These are phyloP conservation scores for Periconia sp. DNA, from an alignment of 2,329 filamentous ascomycete genomes.

Conservation along the genomic window DNA sequence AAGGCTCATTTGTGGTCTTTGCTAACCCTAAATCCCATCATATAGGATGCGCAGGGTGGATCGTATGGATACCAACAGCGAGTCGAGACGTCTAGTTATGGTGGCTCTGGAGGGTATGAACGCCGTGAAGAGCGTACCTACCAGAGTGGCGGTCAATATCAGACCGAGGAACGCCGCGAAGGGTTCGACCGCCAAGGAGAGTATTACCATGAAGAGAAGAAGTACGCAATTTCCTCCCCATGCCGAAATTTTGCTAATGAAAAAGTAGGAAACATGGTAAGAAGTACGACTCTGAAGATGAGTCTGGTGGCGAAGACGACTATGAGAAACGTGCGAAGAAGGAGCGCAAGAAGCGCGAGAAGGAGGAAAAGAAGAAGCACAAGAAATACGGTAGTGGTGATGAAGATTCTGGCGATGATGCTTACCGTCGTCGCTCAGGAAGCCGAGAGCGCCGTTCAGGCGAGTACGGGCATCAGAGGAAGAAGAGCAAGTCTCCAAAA, in stretches of 20 bases:
- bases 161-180: conserved; percentile 43
- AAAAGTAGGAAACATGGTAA: conserved; percentile 39
- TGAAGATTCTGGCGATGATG: conserved; percentile 36
- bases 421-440: conserved; percentile 29
- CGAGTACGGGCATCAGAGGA: too few relatives aligned
- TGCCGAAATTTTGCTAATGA: conserved; percentile 25
- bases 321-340: conserved; percentile 40
- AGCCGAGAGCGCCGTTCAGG: too few relatives aligned
- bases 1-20: too few relatives aligned
- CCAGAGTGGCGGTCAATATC: conserved; percentile 51
- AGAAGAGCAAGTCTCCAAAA: conserved; percentile 29
- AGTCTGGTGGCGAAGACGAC: conserved; percentile 33
- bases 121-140: conserved; percentile 63
- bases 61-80: conserved; percentile 65
- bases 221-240: conserved; percentile 30
- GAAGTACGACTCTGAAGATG: conserved; percentile 33
- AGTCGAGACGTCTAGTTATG: conserved; percentile 59
- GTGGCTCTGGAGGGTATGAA: conserved; percentile 62
- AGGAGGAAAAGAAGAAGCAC: conserved; percentile 49
- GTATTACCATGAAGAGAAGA: conserved; percentile 50
- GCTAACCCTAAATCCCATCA: too few relatives aligned
- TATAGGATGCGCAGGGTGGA: conserved; percentile 51
- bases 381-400: conserved; percentile 47
- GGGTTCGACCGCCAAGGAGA: conserved; percentile 45
- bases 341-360: conserved; percentile 47